Evolutionary conservation across 768 basidiomycete genomes (phyloP).

Genomic region (Lactarius sanguifluus): DNA sequence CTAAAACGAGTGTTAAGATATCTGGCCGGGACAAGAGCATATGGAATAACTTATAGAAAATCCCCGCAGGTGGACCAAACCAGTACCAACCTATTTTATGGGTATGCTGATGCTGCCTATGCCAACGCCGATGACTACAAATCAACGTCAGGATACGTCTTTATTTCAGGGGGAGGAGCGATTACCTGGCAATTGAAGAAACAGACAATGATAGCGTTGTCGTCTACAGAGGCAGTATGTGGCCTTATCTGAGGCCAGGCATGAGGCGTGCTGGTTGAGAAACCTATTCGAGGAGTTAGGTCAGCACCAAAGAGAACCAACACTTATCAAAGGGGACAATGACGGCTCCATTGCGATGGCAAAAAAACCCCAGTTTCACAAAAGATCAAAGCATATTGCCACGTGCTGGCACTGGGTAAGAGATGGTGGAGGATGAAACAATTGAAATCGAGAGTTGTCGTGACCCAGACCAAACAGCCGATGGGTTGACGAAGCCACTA

Average conservation of each 20-base stretch:
- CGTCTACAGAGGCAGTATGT: background rate
- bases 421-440: too few species aligned
- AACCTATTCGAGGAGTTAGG: background rate
- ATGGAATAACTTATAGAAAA: background rate
- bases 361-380: too few species aligned
- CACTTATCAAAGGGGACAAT: too few species aligned
- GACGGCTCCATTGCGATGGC: too few species aligned
- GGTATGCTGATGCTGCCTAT: background rate
- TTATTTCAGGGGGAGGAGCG: background rate
- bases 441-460: background rate
- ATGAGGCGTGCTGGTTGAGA: background rate
- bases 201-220: background rate
- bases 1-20: background rate
- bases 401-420: background rate
- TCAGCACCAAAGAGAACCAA: too few species aligned
- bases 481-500: background rate
- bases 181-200: background rate
- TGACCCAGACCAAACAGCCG: background rate
- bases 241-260: background rate
- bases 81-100: background rate
- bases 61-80: too few species aligned
- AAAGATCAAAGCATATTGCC: background rate
- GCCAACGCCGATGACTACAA: background rate
- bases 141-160: background rate
- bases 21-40: background rate